phyloP scores from a whole-genome alignment of 805 yeast species.

The Candida manassasensis region DNA sequence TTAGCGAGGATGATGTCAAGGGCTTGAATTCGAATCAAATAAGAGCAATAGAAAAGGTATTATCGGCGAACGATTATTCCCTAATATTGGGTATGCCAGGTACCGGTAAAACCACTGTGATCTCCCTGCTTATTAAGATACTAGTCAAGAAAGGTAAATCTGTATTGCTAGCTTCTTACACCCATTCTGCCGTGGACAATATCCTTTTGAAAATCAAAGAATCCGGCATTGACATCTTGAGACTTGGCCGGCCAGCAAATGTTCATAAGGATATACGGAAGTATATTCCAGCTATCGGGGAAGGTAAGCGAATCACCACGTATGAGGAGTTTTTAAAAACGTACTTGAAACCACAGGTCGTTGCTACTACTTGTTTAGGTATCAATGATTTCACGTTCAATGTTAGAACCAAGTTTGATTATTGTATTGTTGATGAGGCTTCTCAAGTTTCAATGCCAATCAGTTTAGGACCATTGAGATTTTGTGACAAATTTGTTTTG shows the following conservation, averaged over 20 bases:
- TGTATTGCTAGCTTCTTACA: constrained; percentile 77
- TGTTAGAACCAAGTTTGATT: constrained; percentile 63
- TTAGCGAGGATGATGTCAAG: constrained; percentile 10
- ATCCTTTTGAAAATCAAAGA: constrained; percentile 66
- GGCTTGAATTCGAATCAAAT: constrained; percentile 68
- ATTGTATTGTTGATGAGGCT: constrained; percentile 94
- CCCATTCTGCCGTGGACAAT: constrained; percentile 96
- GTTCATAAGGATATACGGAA: constrained; percentile 60
- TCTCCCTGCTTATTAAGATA: constrained; percentile 64
- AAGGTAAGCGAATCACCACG: constrained; percentile 27
- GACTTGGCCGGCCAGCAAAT: constrained; percentile 60
- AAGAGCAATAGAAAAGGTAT: constrained; percentile 59
- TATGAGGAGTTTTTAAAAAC: constrained; percentile 44
- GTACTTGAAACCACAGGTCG: constrained; percentile 59
- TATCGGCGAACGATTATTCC: constrained; percentile 68
- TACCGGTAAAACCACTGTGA: constrained; percentile 70
- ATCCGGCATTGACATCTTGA: constrained; percentile 39
- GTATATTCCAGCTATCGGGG: constrained; percentile 42
- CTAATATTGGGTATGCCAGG: constrained; percentile 97
- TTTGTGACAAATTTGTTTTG: constrained; percentile 72
- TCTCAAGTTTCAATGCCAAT: constrained; percentile 92
- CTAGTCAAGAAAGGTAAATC: constrained; percentile 59
- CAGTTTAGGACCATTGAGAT: constrained; percentile 80
- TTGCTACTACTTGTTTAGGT: constrained; percentile 87
- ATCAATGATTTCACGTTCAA: constrained; percentile 59